Conservation (phyloP, 352 stramenopile species). For the Blastocystis sp. region DNA sequence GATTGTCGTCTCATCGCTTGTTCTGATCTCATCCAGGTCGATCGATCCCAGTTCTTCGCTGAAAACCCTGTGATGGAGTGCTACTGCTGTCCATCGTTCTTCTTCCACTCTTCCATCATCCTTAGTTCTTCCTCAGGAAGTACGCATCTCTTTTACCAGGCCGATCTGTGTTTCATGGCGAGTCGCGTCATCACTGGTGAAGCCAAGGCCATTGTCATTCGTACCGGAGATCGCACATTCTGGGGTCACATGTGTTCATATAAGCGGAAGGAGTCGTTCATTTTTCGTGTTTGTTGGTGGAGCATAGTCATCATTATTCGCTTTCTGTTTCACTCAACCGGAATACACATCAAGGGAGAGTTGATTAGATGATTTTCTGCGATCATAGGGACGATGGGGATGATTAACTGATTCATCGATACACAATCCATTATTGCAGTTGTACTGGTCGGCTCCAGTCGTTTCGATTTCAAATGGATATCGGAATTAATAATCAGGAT, state of each 20-base stretch:
- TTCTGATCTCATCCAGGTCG: constrained; percentile 11
- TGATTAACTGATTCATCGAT: too few relatives aligned
- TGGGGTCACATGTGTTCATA: constrained; percentile 45
- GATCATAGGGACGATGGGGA: too few relatives aligned
- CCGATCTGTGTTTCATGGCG: constrained; percentile 48
- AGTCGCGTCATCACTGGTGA: constrained; percentile 43
- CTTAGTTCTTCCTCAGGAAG: neutral
- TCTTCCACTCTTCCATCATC: neutral
- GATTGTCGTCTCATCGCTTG: constrained; percentile 38
- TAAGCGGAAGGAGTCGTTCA: constrained; percentile 30
- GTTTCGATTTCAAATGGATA: too few relatives aligned
- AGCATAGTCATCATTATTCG: too few relatives aligned
- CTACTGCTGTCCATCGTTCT: neutral
- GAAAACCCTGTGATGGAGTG: constrained; percentile 52
- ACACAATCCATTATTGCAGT: too few relatives aligned
- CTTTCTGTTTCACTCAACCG: too few relatives aligned
- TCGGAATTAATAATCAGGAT: too few relatives aligned
- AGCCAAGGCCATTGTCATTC: constrained; percentile 34
- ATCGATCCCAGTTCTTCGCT: constrained; percentile 37
- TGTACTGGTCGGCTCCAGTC: too few relatives aligned
- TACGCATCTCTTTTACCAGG: constrained; percentile 25
- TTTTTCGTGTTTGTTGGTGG: neutral
- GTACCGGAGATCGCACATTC: constrained; percentile 29
- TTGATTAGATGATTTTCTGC: too few relatives aligned
- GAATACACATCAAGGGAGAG: too few relatives aligned